Percentiles rank a stretch among this genome's conserved stretches.
phyloP scores from a whole-genome alignment of 768 basidiomycete species.

The Daedalea quercina region DNA sequence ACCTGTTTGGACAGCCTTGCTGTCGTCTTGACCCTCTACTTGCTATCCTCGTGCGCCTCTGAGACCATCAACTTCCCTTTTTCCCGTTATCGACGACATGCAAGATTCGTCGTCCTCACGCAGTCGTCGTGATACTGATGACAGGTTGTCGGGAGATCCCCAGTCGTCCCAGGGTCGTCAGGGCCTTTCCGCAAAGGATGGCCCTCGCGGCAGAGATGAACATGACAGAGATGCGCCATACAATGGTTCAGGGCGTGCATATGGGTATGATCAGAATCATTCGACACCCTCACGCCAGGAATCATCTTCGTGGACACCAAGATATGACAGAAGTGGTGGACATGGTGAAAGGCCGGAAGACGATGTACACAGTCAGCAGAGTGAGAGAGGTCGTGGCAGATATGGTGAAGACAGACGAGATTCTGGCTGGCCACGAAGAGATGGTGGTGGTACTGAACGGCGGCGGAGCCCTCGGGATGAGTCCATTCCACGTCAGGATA shows the following conservation, averaged over 20 bases:
- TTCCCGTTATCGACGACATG: constrained; percentile 29
- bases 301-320: background rate
- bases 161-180: constrained; percentile 37
- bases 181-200: constrained; percentile 38
- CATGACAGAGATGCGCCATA: constrained; percentile 13
- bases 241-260: constrained; percentile 5
- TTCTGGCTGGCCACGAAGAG: constrained; percentile 6
- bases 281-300: background rate
- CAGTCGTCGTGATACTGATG: constrained; percentile 39
- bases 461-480: constrained; percentile 27
- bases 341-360: background rate
- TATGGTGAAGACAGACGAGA: constrained; percentile 8
- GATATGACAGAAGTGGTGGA: background rate
- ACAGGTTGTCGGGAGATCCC: constrained; percentile 43
- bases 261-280: constrained; percentile 10
- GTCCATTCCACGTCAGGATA: background rate
- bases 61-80: constrained; percentile 22
- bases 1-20: constrained; percentile 41
- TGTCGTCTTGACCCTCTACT: constrained; percentile 13
- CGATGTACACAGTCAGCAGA: background rate
- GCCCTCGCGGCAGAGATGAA: constrained; percentile 33
- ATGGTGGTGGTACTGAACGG: constrained; percentile 21
- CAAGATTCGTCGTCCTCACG: constrained; percentile 50
- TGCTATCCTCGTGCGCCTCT: constrained; percentile 11
- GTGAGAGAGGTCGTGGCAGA: background rate